Conservation (phyloP, 2,329 filamentous ascomycete genomes). For the Lachnellula subtilissima region DNA sequence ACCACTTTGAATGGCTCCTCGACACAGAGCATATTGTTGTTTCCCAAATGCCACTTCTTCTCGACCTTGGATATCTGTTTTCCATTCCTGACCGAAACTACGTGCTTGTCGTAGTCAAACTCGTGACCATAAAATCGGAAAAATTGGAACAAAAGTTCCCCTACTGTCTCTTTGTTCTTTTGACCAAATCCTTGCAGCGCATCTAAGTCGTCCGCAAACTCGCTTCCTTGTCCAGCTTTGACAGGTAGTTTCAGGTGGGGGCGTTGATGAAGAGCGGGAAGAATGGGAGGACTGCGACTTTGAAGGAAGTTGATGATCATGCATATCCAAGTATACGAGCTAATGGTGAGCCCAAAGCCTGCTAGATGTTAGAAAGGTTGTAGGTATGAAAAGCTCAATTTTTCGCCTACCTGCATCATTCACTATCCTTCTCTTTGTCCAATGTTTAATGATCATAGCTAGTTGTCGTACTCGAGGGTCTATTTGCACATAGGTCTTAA, state of each 20-base stretch:
- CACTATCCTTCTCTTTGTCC: conserved; percentile 86
- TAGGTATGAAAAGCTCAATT: not conserved
- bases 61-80: conserved; percentile 73
- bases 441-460: conserved; percentile 96
- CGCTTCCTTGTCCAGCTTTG: conserved; percentile 62
- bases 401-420: conserved; percentile 86
- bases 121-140: conserved; percentile 94
- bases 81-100: conserved; percentile 80
- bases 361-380: conserved; percentile 19
- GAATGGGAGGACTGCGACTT: conserved; percentile 73
- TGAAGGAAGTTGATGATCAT: conserved; percentile 96
- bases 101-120: conserved; percentile 79
- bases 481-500: conserved; percentile 91
- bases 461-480: conserved; percentile 86
- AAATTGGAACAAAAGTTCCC: conserved; percentile 88
- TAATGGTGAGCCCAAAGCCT: conserved; percentile 91
- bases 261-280: conserved; percentile 79
- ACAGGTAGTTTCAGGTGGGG: conserved; percentile 56
- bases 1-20: conserved; percentile 93
- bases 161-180: conserved; percentile 76
- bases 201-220: conserved; percentile 83
- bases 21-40: conserved; percentile 84
- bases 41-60: conserved; percentile 78
- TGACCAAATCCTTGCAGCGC: conserved; percentile 68
- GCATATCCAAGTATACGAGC: conserved; percentile 99